Base-by-base conservation (phyloP, 257 asterid genomes). In the Leptodermis oblonga region DNA sequence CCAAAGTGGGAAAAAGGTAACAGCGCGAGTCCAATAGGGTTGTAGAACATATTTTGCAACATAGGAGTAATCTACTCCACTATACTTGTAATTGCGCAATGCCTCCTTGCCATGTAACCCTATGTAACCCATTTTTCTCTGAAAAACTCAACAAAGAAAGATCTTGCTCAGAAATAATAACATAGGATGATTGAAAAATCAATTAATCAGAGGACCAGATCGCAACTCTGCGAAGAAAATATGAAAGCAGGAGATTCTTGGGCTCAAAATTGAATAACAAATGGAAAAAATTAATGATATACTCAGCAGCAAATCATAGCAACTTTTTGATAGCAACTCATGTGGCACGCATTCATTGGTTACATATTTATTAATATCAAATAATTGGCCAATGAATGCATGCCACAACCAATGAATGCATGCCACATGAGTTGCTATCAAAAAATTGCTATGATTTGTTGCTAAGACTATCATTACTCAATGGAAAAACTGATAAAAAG, bases 101-200 rank as follows among this genome's bases (percentile, higher is more conserved):
- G 96, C 86, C 80, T 85, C 86, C 20, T 85, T 87, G 73, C 97
- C 99, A 73, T 93, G 99, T 51, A 88, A 82, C 62, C 99, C 99
- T 55, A 93, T 85, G 79, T 93, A 93, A 4, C 95, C 99, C 99
- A 93, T 91, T 22, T 42, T 8, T 25, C 45, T 34, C 73, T 45
- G 62, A 23, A 20, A 25, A 25, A 14, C 31, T 14, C 18, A 18
- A 30, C 13, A 34, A 34, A 14, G 25, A 25, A 31, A 59, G 22
- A 65, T 65, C 28, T 59, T 18, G 48, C n/a, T 51, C 17, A 46
- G 28, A 23, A 51, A 49, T 17, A 46, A 22, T 26, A 49, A 60
- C 11, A 20, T 26, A 22, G 51, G 52, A 34, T 5, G 33, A 17
- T 39, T 15, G 13, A 12, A 39, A 46, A 37, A 9, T 31, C 7